A percentile compares a stretch with the other conserved stretches of the same genome.
Evolutionary conservation across 2,329 filamentous ascomycete species (phyloP).

Genomic region (Pseudocercospora macadamiae): DNA sequence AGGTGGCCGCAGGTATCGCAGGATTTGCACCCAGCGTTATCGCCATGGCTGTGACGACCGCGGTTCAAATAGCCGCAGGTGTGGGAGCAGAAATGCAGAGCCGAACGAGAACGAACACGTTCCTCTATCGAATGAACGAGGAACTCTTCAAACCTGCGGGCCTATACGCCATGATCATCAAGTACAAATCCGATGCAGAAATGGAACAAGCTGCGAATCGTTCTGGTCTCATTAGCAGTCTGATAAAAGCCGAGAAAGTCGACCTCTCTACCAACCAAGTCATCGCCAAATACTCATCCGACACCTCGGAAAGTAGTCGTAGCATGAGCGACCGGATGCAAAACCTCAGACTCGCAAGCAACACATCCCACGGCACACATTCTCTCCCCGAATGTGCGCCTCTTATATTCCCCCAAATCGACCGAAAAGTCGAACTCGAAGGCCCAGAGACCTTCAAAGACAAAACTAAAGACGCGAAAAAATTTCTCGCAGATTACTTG

Average conservation of each 20-base stretch:
- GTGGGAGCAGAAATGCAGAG: slow-evolving; percentile 46
- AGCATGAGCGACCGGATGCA: slow-evolving; percentile 35
- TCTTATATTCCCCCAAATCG: slow-evolving; percentile 53
- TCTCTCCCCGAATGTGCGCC: slow-evolving; percentile 52
- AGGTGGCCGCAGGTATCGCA: slow-evolving; percentile 40
- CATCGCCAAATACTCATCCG: slow-evolving; percentile 30
- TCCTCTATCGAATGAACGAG: slow-evolving; percentile 60
- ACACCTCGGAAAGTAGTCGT: slow-evolving; percentile 2
- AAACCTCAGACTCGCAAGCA: slow-evolving; percentile 44
- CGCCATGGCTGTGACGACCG: slow-evolving; percentile 48
- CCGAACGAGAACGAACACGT: slow-evolving; percentile 52
- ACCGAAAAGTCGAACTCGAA: slow-evolving; percentile 31
- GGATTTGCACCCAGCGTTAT: slow-evolving; percentile 46
- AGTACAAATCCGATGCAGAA: slow-evolving; percentile 35
- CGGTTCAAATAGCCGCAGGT: slow-evolving; percentile 48
- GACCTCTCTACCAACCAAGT: slow-evolving; percentile 43
- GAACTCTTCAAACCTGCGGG: slow-evolving; percentile 61
- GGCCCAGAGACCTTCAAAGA: slow-evolving; percentile 34
- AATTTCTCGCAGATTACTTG: slow-evolving; percentile 53
- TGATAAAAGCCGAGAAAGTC: slow-evolving; percentile 32
- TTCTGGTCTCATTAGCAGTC: slow-evolving; percentile 13
- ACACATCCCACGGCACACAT: slow-evolving; percentile 45
- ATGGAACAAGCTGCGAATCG: slow-evolving; percentile 14
- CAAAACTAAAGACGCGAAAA: slow-evolving; percentile 34
- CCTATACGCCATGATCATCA: slow-evolving; percentile 58